A percentile compares a stretch with the other conserved stretches of the same genome.
These are phyloP conservation scores for Trichophaea hybrida DNA, from an alignment of 2,329 filamentous ascomycete genomes.

Conservation along the genomic window DNA sequence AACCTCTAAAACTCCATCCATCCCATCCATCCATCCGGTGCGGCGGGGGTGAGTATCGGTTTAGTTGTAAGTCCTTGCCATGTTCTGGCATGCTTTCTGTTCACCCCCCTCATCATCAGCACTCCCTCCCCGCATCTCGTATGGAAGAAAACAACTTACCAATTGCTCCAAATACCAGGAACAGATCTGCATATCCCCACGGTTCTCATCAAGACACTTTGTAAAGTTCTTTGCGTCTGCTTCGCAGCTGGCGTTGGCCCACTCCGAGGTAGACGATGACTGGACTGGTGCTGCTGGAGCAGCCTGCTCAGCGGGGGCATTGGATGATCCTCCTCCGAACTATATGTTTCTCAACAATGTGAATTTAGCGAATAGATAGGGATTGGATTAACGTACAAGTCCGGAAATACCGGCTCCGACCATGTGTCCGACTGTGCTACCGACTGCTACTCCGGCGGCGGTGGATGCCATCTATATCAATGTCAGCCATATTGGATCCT, in stretches of 20 bases:
- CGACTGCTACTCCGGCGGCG: slow-evolving; percentile 91
- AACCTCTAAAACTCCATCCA: too few species aligned
- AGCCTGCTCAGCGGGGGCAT: slow-evolving; percentile 39
- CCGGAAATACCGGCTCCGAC: slow-evolving; percentile 49
- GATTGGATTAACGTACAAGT: slow-evolving; percentile 10
- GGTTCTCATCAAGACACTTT: slow-evolving; percentile 90
- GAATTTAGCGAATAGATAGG: neutral
- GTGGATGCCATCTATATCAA: slow-evolving; percentile 72
- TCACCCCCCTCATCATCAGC: slow-evolving; percentile 11
- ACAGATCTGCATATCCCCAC: slow-evolving; percentile 88
- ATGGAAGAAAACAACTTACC: slow-evolving; percentile 28
- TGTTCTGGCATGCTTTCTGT: slow-evolving; percentile 67
- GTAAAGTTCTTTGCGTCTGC: slow-evolving; percentile 74
- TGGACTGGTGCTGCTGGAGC: slow-evolving; percentile 38
- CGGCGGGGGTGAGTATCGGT: neutral
- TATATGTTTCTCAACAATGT: slow-evolving; percentile 1
- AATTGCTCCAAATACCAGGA: slow-evolving; percentile 97
- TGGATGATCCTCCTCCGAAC: slow-evolving; percentile 59
- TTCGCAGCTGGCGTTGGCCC: slow-evolving; percentile 52
- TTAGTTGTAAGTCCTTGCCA: slow-evolving; percentile 40
- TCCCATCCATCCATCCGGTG: too few species aligned
- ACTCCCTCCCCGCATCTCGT: neutral
- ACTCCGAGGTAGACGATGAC: slow-evolving; percentile 42
- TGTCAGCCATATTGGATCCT: neutral
- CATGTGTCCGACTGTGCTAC: slow-evolving; percentile 87